Base-by-base conservation (phyloP, 345 rosid species). In the Chamaenerion angustifolium region DNA sequence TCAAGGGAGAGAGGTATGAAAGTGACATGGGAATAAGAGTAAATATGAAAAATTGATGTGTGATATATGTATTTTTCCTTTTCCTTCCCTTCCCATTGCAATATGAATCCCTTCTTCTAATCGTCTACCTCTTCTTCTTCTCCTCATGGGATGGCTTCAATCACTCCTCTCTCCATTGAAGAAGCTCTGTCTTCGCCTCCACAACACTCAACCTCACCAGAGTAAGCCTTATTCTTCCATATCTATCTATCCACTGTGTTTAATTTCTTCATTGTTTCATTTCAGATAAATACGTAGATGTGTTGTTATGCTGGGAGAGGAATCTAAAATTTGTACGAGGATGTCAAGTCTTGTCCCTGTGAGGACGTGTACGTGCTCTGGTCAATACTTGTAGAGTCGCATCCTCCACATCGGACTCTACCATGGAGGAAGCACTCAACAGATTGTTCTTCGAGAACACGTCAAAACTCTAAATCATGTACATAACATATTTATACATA, bases 341-440 rank as follows among this genome's bases (percentile, higher is more conserved):
- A 85, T 70, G 95, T 85, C 54, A 85, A 85, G 63, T 80, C 97
- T 14, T 85, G 94, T 58, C 79, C 80, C 17, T 86, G 67, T 35
- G 95, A 90, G 76, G 95, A 89, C 72, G 95, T 85, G 42, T 95
- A 86, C 42, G 79, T 85, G 6, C 81, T 88, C 21, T 82, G 89
- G 97, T 85, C 93, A 50, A 82, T 85, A 63, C 77, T 85, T 10
- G 93, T 85, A 64, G 94, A 89, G 55, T 75, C 97, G n/a, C 76
- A 78, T 46, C 17, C 76, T 52, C 75, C 80, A 27, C 46, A 78
- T 50, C 43, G 66, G 58, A 69, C 72, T 55, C 48, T 52, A 10
- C 50, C 63, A 37, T 57, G 70, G 57, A n/a, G n/a, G n/a, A 76
- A 73, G 58, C 67, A 65, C 43, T 69, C 41, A 46, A 6, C 42